A percentile compares a stretch with the other conserved stretches of the same genome.
These are phyloP conservation scores for Mrakia gelida DNA, from an alignment of 768 basidiomycete genomes.

Conservation along the genomic window DNA sequence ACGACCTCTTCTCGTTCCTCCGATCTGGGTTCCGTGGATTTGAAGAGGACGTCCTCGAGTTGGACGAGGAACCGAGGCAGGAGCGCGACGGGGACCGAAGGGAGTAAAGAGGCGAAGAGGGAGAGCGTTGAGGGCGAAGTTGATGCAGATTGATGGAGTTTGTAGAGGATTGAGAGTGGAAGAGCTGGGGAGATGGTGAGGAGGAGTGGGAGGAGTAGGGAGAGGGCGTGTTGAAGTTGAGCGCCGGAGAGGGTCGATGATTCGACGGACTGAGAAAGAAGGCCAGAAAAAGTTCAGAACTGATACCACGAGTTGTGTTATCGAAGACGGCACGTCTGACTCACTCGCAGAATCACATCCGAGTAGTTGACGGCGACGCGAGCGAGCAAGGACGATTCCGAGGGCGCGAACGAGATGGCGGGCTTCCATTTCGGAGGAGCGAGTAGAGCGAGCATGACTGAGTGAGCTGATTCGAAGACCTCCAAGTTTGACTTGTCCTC, in stretches of 20 bases:
- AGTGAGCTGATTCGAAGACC: constrained; percentile 27
- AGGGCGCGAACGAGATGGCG: constrained; percentile 49
- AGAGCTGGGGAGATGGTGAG: constrained; percentile 2
- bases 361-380: constrained; percentile 65
- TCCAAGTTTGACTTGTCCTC: constrained; percentile 17
- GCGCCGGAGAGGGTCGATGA: constrained; percentile 72
- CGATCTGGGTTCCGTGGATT: not conserved
- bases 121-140: not conserved
- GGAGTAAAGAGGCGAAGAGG: constrained; percentile 11
- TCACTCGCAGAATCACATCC: constrained; percentile 62
- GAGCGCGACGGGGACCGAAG: constrained; percentile 2
- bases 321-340: constrained; percentile 35
- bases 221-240: constrained; percentile 55
- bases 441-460: constrained; percentile 25
- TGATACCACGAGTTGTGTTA: not conserved
- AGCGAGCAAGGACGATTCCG: constrained; percentile 58
- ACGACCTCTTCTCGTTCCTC: not conserved
- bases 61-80: constrained; percentile 9
- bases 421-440: not conserved
- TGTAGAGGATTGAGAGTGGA: not conserved
- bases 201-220: not conserved
- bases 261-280: constrained; percentile 58
- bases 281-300: not conserved
- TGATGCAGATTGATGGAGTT: not conserved
- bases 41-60: constrained; percentile 15